Evolutionary conservation across 768 basidiomycete genomes (phyloP), one percentile per base, ranked within the genome.

Genomic region (Macrocybe gigantea): DNA sequence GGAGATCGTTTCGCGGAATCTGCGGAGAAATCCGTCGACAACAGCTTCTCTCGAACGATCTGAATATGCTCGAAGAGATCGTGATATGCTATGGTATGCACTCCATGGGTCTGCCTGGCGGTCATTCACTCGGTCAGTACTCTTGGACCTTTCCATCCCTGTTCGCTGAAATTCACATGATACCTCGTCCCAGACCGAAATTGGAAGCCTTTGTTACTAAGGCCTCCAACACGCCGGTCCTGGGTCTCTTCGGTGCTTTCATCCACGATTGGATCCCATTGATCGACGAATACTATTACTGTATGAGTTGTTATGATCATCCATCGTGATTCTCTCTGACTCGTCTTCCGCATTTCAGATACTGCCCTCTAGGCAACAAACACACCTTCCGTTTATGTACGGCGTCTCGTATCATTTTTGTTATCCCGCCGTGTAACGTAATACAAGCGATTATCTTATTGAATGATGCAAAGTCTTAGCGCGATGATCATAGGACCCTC

Each of bases 211-310:
- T 91, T 52, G 81, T 79, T 32, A 66, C 78, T 52, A 69, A 62
- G 38, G 74, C 79, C 13, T 70, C 79, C 3, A 69, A 69, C 48
- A 73, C 72, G 39, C 88, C 88, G 11, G 44, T 91, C 29, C 58
- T 93, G 29, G 79, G 82, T n/a, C 60, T 90, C 41, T 64, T 89
- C 36, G 73, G 87, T 53, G 78, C 82, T 22, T 67, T 93, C 49
- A 61, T 89, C 49, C 83, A 80, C 53, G 89, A 91, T 58, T 93
- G 91, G 90, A 80, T 93, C 53, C 91, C 89, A 13, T 67, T 93
- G 61, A 88, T 93, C 51, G 82, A 93, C 61, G 87, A 88, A 60
- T 93, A 93, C 68, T 84, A 93, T 70, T 93, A 93, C 73, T 93
- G 90, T 90, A 59, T 51, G 90, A 74, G 34, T 22, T n/a, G 30